phyloP scores from a whole-genome alignment of 805 yeast species.

The Maudiozyma serrabonitensis region DNA sequence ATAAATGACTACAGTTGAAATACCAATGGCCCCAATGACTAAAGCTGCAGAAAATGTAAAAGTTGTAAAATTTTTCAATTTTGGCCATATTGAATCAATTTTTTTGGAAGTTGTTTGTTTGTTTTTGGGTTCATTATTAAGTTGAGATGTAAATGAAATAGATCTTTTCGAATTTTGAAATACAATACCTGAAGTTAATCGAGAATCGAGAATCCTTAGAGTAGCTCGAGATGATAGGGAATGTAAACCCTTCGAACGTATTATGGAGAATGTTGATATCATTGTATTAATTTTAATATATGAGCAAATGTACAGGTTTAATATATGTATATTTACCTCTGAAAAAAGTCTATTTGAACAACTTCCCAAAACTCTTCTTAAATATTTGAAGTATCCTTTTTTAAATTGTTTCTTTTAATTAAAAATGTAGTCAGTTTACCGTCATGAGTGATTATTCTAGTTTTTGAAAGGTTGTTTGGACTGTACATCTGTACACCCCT shows the following conservation, averaged over 20 bases:
- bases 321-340: too few species aligned
- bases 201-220: neutral
- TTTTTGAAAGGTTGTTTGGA: too few species aligned
- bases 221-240: neutral
- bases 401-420: too few species aligned
- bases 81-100: constrained; percentile 30
- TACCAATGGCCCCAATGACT: constrained; percentile 60
- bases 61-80: constrained; percentile 47
- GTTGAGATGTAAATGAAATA: neutral
- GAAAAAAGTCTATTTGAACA: too few species aligned
- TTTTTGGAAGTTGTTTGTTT: neutral
- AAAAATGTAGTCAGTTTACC: too few species aligned
- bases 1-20: constrained; percentile 61
- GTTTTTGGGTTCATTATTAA: neutral
- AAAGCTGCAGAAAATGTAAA: constrained; percentile 52
- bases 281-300: too few species aligned
- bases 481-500: too few species aligned
- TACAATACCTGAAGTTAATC: neutral
- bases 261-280: too few species aligned
- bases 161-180: neutral
- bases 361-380: too few species aligned
- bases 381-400: too few species aligned
- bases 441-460: too few species aligned
- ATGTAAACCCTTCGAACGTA: neutral
- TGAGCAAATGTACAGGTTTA: too few species aligned